A percentile compares a stretch with the other conserved stretches of the same genome.
Evolutionary conservation across 139 green algal genomes (phyloP).

Genomic region (Auxenochlorella pyrenoidosa): DNA sequence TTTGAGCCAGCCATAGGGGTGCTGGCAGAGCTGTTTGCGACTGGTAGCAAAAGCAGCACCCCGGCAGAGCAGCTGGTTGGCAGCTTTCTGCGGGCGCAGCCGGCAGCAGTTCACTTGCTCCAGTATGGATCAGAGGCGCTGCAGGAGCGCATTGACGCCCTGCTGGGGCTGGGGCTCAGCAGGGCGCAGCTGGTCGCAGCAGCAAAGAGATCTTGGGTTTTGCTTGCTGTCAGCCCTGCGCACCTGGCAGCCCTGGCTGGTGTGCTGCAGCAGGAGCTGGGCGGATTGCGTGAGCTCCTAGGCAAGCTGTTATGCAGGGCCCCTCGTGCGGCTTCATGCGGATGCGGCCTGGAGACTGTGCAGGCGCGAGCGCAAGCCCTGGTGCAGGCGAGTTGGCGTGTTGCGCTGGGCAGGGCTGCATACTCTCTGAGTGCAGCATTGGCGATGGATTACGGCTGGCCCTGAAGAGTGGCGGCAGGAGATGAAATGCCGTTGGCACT

Average conservation of each 20-base stretch:
- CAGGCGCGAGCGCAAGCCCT: too few relatives aligned
- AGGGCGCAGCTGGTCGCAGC: neutral
- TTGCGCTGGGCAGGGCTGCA: neutral
- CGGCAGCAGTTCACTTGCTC: neutral
- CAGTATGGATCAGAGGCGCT: neutral
- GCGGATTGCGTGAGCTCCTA: neutral
- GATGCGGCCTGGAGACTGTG: neutral
- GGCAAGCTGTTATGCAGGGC: neutral
- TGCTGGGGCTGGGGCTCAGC: neutral
- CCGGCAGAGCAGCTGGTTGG: constrained; percentile 5
- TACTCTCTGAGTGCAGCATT: neutral
- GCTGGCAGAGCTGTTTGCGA: neutral
- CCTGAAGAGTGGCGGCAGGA: neutral
- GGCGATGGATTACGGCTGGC: neutral
- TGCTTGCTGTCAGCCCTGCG: neutral
- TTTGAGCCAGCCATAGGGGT: constrained; percentile 16
- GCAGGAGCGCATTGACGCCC: neutral
- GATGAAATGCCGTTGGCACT: neutral
- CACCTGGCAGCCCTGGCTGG: neutral
- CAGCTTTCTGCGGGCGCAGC: neutral
- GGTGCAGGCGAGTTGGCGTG: neutral
- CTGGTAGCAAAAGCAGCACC: neutral
- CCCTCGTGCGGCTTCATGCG: neutral
- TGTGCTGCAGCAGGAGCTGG: constrained; percentile 19
- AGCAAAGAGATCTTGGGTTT: too few relatives aligned